Base-by-base conservation (phyloP, 495 filamentous ascomycete genomes). In the Penicillium salamii region DNA sequence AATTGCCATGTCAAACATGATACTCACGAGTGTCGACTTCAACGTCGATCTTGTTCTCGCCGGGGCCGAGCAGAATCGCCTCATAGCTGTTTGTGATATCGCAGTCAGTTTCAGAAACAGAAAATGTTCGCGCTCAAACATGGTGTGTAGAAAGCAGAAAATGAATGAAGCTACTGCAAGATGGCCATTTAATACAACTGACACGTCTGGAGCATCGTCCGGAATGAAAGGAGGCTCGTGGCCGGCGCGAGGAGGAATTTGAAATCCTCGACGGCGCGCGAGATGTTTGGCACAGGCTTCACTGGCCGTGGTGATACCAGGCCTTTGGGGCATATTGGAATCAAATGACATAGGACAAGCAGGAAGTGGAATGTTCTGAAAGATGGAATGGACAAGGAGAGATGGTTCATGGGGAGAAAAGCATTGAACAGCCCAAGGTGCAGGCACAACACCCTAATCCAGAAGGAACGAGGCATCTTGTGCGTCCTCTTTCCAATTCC, bases 1-100 rank as follows among this genome's bases (percentile, higher is more conserved):
- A 14, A 35, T 2, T 13, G 21, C n/a, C 21, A 15, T 29, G 47
- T 7, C 7, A 15, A 54, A 14, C 4, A 13, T 15, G 39, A 20
- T 39, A 73, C 87, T 73, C 76, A 91, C 92, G 89, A 33, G 91
- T 92, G 57, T 97, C 91, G 18, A 86, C 69, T 60, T 85, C 82
- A 70, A 88, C 86, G 32, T 86, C 84, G 39, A 96, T 90, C 69
- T 97, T 97, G 73, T 89, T 91, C 77, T 98, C 92, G 50, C 86
- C 90, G 13, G 88, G 86, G 6, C 63, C 78, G 24, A 97, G 85
- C 26, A 96, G 69, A 71, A 96, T 96, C 5, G 91, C 78, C 70
- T 98, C 93, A 69, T 93, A 95, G 49, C 93, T 98, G 39, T 36
- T 31, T 42, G 50, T 15, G 37, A 28, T 20, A 18, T 38, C 34